phyloP scores from a whole-genome alignment of 2,329 filamentous ascomycete species.

The Xylariaceae sp. region DNA sequence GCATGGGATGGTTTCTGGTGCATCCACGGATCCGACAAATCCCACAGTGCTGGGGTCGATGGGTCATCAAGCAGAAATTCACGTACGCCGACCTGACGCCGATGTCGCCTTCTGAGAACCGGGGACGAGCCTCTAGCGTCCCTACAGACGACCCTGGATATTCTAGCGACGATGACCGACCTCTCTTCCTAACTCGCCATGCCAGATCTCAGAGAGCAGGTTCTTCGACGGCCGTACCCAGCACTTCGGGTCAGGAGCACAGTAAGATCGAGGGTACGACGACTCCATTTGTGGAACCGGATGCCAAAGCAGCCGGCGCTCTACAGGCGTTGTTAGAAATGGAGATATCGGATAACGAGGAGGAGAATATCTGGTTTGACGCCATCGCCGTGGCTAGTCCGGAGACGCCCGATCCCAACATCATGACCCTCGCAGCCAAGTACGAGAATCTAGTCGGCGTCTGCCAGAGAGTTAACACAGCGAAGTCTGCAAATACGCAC shows the following conservation, averaged over 20 bases:
- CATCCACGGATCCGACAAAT: not conserved
- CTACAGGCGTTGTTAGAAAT: not conserved
- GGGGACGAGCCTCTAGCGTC: not conserved
- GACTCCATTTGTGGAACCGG: not conserved
- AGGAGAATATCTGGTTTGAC: not conserved
- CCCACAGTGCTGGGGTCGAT: not conserved
- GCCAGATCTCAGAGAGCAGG: not conserved
- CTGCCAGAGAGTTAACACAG: not conserved
- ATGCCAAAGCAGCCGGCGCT: not conserved
- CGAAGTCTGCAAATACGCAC: not conserved
- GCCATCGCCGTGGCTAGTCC: not conserved
- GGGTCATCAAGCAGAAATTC: not conserved
- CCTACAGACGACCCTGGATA: not conserved
- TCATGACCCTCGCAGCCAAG: not conserved
- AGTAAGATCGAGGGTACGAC: not conserved
- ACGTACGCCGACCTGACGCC: not conserved
- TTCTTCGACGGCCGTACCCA: not conserved
- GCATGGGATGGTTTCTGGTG: not conserved
- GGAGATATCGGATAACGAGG: not conserved
- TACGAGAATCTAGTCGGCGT: not conserved
- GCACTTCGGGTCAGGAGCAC: not conserved
- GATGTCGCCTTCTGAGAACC: not conserved
- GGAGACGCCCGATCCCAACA: not conserved
- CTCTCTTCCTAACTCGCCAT: not conserved
- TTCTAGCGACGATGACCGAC: not conserved